Evolutionary conservation across 805 yeast genomes (phyloP).

Genomic region (Pichia occidentalis): DNA sequence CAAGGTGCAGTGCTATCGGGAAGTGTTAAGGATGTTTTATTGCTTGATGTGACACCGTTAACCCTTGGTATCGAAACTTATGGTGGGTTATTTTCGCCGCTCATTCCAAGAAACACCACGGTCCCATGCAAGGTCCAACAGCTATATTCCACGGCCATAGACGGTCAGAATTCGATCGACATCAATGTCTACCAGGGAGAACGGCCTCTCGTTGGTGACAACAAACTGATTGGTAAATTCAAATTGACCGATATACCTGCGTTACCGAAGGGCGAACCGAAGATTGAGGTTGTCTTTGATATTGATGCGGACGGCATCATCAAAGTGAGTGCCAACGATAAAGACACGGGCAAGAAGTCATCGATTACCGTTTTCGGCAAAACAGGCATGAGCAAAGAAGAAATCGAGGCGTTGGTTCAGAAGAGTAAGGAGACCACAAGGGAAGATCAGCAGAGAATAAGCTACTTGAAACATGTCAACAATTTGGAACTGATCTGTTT

Average conservation of each 20-base stretch:
- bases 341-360: slow-evolving; percentile 89
- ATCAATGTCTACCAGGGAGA: slow-evolving; percentile 98
- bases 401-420: slow-evolving; percentile 83
- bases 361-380: slow-evolving; percentile 96
- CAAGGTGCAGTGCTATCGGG: slow-evolving; percentile 97
- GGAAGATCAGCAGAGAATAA: slow-evolving; percentile 45
- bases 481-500: slow-evolving; percentile 34
- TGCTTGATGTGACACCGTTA: slow-evolving; percentile 83
- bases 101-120: slow-evolving; percentile 85
- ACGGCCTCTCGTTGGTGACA: slow-evolving; percentile 91
- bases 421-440: slow-evolving; percentile 88
- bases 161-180: slow-evolving; percentile 92
- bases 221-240: slow-evolving; percentile 91
- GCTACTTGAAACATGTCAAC: slow-evolving; percentile 73
- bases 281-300: slow-evolving; percentile 88
- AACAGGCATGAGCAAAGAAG: slow-evolving; percentile 84
- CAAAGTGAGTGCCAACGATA: slow-evolving; percentile 90
- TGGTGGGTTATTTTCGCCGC: slow-evolving; percentile 91
- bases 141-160: slow-evolving; percentile 89
- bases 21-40: slow-evolving; percentile 85
- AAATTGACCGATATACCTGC: slow-evolving; percentile 88
- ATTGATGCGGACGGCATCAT: slow-evolving; percentile 96
- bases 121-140: slow-evolving; percentile 92
- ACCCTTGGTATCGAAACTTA: slow-evolving; percentile 93
- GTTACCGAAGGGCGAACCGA: slow-evolving; percentile 83